Base-by-base conservation (phyloP, 352 stramenopile species). In the Blastocystis sp. region DNA sequence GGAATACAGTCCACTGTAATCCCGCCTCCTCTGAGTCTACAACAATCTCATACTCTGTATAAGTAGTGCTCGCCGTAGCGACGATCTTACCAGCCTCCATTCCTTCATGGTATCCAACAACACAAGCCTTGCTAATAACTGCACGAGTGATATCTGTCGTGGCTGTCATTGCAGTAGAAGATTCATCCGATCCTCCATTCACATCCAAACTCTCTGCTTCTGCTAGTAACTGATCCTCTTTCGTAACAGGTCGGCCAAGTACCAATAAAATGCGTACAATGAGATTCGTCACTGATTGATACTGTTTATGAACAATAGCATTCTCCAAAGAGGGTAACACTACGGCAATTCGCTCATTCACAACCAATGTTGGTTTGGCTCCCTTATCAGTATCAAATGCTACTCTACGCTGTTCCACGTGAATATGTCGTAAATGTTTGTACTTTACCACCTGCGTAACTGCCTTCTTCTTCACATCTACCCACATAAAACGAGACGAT, bases 11-110 rank as follows among this genome's bases (percentile, higher is more conserved):
- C 73, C 73, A 84, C 17, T 64, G 64, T 57, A 84, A 35, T 42
- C 73, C 48, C 6, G 22, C 54, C 51, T 66, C 56, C 53, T 66
- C 51, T 15, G 48, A 68, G 19, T 53, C 44, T 42, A 84, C 73
- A 2, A 53, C 48, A 9, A 84, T 68, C 33, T 84, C 73, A 44
- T 84, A 84, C 73, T 84, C 73, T 11, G 73, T 84, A 51, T 51
- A 84, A 5, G 33, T 68, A 9, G 51, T 35, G 3, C 48, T 60
- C 5, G 24, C 24, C 27, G 33, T 4, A 27, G 30, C 15, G 5
- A 84, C 22, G n/a, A 68, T 7, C 27, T 84, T 84, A 30, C 30
- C 59, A 30, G 73, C 51, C 33, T 84, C 73, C 48, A 64, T 17
- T 37, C 73, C 73, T 44, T 84, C 42, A 56, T 84, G 73, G 42